These are phyloP conservation scores for Colletotrichum higginsianum DNA, from an alignment of 2,329 filamentous ascomycete genomes.

Conservation along the genomic window DNA sequence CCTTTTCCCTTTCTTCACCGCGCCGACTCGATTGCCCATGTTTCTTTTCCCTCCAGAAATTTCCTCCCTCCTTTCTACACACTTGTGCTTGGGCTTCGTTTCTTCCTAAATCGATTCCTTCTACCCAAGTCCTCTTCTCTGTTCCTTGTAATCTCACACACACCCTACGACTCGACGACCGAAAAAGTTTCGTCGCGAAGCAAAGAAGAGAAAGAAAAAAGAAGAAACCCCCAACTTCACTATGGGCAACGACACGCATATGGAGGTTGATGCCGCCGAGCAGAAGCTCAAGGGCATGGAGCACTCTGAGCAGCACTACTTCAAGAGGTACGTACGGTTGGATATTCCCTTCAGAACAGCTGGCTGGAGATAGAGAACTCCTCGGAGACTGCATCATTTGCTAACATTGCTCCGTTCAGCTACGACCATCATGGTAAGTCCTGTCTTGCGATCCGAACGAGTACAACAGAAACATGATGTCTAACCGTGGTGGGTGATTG, in stretches of 20 bases:
- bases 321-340: slow-evolving; percentile 81
- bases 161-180: background rate
- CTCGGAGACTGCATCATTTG: slow-evolving; percentile 2
- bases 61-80: slow-evolving; percentile 21
- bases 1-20: slow-evolving; percentile 37
- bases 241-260: slow-evolving; percentile 64
- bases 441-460: slow-evolving; percentile 24
- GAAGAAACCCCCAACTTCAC: background rate
- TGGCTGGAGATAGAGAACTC: background rate
- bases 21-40: slow-evolving; percentile 28
- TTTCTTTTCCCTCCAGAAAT: slow-evolving; percentile 33
- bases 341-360: slow-evolving; percentile 28
- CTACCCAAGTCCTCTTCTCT: background rate
- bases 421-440: slow-evolving; percentile 95
- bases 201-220: background rate
- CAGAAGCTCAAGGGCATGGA: slow-evolving; percentile 80
- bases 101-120: background rate
- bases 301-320: slow-evolving; percentile 98
- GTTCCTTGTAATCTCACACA: background rate
- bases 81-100: background rate
- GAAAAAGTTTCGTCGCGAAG: slow-evolving; percentile 13
- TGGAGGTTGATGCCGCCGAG: slow-evolving; percentile 74
- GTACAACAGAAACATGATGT: slow-evolving; percentile 32
- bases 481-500: slow-evolving; percentile 23
- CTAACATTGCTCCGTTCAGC: slow-evolving; percentile 63